Base-by-base conservation (phyloP, 192 early-diverging fungal genomes). In the Polychytrium aggregatum region DNA sequence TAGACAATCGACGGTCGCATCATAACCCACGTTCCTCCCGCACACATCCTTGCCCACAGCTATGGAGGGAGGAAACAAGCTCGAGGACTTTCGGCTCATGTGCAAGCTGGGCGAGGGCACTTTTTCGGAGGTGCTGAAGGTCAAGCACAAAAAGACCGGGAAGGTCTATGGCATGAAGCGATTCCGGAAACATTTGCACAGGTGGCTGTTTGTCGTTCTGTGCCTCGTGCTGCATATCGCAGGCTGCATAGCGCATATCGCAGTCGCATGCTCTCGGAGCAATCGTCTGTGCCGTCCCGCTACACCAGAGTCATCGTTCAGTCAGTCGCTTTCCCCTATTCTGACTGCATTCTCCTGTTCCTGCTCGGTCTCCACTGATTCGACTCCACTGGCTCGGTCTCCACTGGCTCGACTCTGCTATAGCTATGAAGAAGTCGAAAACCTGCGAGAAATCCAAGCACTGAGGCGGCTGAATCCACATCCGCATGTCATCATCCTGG, bases 81-180 rank as follows among this genome's bases (percentile, higher is more conserved):
- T n/a, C n/a, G n/a, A n/a, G n/a, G 78, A 80, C 48, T 80, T 68
- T 46, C 54, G 72, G 21, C 29, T 80, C 41, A 66, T 71, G 62
- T 46, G 69, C 33, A 78, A 78, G 46, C 65, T 80, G 17, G 78
- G 78, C 31, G 78, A 80, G 56, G 78, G 78, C 28, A 80, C 78
- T 18, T 80, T 80, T 50, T 80, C 78, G 18, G 76, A 78, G 40
- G 78, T 80, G 27, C 53, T 80, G 27, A 74, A 72, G 56, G 76
- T 79, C 37, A 75, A 76, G 47, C 74, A 80, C 48, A 76, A 72
- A 49, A 62, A 60, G 35, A 64, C 63, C 8, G 78, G 78, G n/a
- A 57, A 60, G 43, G 60, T 76, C 14, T 75, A 51, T 52, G 78
- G 75, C 36, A 80, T 80, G 78, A 80, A 80, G 49, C 52, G 78